Percentiles rank a stretch among this genome's conserved stretches.
Evolutionary conservation across 257 asterid genomes (phyloP).

Genomic region (Solanum clarkiae): DNA sequence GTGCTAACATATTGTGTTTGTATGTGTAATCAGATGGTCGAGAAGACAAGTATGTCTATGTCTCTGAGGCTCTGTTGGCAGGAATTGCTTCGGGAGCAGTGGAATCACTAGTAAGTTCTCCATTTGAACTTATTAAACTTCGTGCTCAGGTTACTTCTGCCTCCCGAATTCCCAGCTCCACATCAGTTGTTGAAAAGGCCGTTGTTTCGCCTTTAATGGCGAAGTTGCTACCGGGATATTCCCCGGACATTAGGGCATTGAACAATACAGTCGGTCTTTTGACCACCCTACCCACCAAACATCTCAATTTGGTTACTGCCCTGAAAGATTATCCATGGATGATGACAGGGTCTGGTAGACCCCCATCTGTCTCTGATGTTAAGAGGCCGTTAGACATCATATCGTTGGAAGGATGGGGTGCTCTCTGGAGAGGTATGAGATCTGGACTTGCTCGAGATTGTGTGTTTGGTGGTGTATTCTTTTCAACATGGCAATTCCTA

Average conservation of each 20-base stretch:
- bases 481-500: constrained; percentile 75
- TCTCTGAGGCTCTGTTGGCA: constrained; percentile 77
- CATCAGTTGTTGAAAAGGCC: constrained; percentile 29
- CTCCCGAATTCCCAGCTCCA: constrained; percentile 27
- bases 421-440: constrained; percentile 84
- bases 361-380: constrained; percentile 70
- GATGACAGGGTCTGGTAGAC: constrained; percentile 94
- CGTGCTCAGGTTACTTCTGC: constrained; percentile 95
- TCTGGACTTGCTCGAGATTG: constrained; percentile 84
- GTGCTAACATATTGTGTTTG: not conserved
- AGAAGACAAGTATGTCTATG: constrained; percentile 17
- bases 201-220: constrained; percentile 36
- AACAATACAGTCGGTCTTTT: constrained; percentile 51
- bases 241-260: constrained; percentile 43
- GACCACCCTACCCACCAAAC: constrained; percentile 51
- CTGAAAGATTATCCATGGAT: constrained; percentile 92
- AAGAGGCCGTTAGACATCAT: constrained; percentile 38
- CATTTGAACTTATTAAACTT: constrained; percentile 74
- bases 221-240: constrained; percentile 57
- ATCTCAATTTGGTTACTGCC: constrained; percentile 39
- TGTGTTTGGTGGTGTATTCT: constrained; percentile 75
- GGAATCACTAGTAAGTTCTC: constrained; percentile 30
- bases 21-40: constrained; percentile 52
- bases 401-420: constrained; percentile 76
- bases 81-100: constrained; percentile 74